Evolutionary conservation across 2,329 filamentous ascomycete species (phyloP).

Genomic region (Beauveria pseudobassiana): DNA sequence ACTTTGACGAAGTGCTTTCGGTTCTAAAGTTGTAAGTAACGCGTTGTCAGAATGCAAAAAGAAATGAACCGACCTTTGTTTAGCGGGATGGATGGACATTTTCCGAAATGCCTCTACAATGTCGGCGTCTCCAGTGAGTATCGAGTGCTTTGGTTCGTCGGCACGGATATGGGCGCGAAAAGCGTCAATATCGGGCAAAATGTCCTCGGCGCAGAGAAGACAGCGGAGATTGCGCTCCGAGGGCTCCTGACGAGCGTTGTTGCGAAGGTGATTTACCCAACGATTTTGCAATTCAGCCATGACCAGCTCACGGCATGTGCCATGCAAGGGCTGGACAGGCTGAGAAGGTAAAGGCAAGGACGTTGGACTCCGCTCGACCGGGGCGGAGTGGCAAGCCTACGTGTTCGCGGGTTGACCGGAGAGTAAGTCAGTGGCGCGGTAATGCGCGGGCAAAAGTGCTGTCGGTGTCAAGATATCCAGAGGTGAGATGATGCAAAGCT

Average conservation of each 20-base stretch:
- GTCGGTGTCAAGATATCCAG: neutral
- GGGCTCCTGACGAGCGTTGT: conserved; percentile 17
- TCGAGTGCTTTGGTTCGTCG: conserved; percentile 15
- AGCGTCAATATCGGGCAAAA: conserved; percentile 17
- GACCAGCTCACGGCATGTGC: neutral
- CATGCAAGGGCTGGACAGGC: neutral
- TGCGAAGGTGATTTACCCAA: conserved; percentile 20
- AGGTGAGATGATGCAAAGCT: neutral
- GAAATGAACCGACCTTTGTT: conserved; percentile 13
- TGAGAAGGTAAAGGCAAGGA: neutral
- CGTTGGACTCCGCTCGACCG: neutral
- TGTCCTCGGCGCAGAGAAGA: conserved; percentile 19
- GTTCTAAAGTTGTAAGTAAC: neutral
- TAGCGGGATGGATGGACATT: conserved; percentile 13
- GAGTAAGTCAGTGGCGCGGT: neutral
- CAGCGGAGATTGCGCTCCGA: conserved; percentile 15
- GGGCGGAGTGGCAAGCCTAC: neutral
- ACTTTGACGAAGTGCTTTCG: neutral
- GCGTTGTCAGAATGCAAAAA: neutral
- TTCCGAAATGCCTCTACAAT: conserved; percentile 20
- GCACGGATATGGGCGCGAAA: conserved; percentile 21
- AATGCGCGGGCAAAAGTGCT: neutral
- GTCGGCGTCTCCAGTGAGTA: conserved; percentile 18
- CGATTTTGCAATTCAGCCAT: conserved; percentile 12
- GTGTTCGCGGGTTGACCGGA: neutral